Conservation (phyloP, 805 yeast species). For the Kodamaea lidongshanica region DNA sequence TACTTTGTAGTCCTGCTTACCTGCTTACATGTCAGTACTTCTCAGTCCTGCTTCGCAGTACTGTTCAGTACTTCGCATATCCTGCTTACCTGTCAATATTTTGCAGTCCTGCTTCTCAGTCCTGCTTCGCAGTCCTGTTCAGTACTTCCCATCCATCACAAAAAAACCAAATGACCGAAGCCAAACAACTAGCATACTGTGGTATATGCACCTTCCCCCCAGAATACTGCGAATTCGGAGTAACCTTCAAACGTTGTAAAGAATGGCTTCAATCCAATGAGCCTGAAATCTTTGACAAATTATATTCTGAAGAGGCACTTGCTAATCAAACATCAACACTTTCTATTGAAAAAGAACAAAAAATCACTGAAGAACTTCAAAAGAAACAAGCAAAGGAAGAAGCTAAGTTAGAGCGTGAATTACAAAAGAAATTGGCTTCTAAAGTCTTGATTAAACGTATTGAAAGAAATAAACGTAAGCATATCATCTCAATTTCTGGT, state of each 20-base stretch:
- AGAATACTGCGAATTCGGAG: slow-evolving; percentile 90
- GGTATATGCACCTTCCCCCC: slow-evolving; percentile 81
- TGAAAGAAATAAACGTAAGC: slow-evolving; percentile 85
- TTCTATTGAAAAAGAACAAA: slow-evolving; percentile 72
- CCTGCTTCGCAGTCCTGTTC: background rate
- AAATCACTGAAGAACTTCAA: slow-evolving; percentile 73
- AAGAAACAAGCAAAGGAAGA: slow-evolving; percentile 84
- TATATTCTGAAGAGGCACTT: slow-evolving; percentile 57
- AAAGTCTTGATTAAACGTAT: slow-evolving; percentile 80
- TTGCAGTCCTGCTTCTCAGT: too few species aligned
- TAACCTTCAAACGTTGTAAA: slow-evolving; percentile 72
- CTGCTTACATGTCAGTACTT: too few species aligned
- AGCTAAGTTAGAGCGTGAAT: slow-evolving; percentile 76
- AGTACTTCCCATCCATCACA: background rate
- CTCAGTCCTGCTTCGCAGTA: too few species aligned
- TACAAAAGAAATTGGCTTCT: slow-evolving; percentile 69
- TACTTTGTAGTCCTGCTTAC: too few species aligned
- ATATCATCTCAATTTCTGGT: slow-evolving; percentile 79
- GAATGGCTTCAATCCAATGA: slow-evolving; percentile 67
- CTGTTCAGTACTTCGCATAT: too few species aligned
- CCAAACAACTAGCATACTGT: slow-evolving; percentile 55
- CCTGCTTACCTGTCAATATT: too few species aligned
- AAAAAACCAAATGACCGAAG: slow-evolving; percentile 21
- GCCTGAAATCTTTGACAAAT: slow-evolving; percentile 46
- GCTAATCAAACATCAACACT: slow-evolving; percentile 55